phyloP scores from a whole-genome alignment of 1,284 basidiomycete species.

The Puccinia polysora region DNA sequence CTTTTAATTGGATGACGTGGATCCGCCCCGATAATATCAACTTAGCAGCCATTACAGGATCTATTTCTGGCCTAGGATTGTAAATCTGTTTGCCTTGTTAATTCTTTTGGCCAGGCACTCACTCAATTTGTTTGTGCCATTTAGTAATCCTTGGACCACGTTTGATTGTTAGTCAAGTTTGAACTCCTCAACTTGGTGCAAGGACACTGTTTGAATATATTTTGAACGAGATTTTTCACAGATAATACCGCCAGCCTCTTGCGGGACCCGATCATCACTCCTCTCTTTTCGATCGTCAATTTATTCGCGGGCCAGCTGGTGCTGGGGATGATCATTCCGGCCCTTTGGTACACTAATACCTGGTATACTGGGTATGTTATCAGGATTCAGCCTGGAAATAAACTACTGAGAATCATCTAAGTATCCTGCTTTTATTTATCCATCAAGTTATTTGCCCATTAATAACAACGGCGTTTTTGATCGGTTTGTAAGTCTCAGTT shows the following conservation, averaged over 20 bases:
- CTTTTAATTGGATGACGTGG: constrained; percentile 63
- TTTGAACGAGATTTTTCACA: no score
- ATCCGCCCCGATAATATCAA: constrained; percentile 52
- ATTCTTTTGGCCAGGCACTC: background rate
- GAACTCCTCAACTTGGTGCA: background rate
- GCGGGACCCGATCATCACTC: constrained; percentile 36
- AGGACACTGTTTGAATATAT: background rate
- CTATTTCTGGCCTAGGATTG: constrained; percentile 35
- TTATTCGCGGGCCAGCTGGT: constrained; percentile 26
- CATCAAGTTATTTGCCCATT: constrained; percentile 25
- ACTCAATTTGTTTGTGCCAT: background rate
- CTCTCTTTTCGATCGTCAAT: constrained; percentile 35
- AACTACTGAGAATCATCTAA: background rate
- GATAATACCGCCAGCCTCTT: constrained; percentile 30
- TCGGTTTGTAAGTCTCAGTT: constrained; percentile 39
- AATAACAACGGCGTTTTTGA: constrained; percentile 40
- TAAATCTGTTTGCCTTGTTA: background rate
- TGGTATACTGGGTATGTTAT: constrained; percentile 27
- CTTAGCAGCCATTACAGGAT: constrained; percentile 43
- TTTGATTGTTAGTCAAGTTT: constrained; percentile 24
- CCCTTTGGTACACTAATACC: constrained; percentile 41
- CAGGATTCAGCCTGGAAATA: background rate
- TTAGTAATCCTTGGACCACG: constrained; percentile 39
- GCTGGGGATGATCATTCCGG: constrained; percentile 30
- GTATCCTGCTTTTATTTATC: background rate